phyloP scores from a whole-genome alignment of 768 basidiomycete genomes.

The Mycena leptocephala region DNA sequence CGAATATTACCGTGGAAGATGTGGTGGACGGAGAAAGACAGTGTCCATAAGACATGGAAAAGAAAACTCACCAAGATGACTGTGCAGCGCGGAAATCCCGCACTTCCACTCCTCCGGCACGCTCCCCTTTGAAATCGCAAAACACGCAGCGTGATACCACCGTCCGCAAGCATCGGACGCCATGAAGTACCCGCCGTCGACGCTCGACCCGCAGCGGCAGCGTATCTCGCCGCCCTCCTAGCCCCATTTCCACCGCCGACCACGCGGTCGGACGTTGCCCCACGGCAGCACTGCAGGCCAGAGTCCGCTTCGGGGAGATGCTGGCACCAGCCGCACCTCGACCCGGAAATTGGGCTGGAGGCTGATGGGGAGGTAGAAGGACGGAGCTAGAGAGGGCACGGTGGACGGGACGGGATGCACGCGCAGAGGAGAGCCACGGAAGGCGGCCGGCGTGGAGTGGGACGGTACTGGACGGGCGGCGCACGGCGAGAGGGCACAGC shows the following conservation, averaged over 20 bases:
- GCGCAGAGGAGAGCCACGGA: background rate
- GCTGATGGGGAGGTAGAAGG: background rate
- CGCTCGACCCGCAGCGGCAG: constrained; percentile 83
- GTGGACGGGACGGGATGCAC: background rate
- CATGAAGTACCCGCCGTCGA: constrained; percentile 90
- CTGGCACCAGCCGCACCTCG: background rate
- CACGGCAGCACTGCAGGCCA: background rate
- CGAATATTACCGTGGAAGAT: too few relatives aligned
- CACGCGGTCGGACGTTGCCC: too few relatives aligned
- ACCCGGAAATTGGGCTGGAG: background rate
- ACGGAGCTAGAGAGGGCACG: background rate
- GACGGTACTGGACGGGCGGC: background rate
- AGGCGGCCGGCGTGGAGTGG: background rate
- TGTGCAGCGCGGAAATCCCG: too few relatives aligned
- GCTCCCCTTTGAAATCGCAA: constrained; percentile 51
- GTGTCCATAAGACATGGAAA: too few relatives aligned
- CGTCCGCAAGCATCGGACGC: constrained; percentile 87
- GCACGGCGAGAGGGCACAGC: background rate
- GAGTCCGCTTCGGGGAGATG: background rate
- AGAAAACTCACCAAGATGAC: too few relatives aligned
- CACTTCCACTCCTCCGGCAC: too few relatives aligned
- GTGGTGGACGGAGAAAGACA: too few relatives aligned
- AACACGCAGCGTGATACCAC: constrained; percentile 79
- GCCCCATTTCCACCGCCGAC: too few relatives aligned
- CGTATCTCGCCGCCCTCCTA: constrained; percentile 63